A percentile compares a stretch with the other conserved stretches of the same genome.
Evolutionary conservation across 2,329 filamentous ascomycete species (phyloP).

Genomic region (Madurella fahalii): DNA sequence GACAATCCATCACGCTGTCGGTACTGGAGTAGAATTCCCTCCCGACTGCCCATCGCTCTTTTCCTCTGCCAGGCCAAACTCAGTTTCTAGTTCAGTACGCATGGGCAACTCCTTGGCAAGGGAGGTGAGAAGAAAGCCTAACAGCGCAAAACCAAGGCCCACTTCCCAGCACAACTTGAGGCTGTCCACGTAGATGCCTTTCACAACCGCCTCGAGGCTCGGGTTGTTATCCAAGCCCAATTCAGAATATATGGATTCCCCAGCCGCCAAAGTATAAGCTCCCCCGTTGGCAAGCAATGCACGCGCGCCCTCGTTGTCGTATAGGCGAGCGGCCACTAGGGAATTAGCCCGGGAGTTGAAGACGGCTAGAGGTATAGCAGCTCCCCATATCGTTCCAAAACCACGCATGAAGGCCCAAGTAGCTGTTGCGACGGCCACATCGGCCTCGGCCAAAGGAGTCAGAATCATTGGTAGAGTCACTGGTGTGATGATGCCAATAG

Average conservation of each 20-base stretch:
- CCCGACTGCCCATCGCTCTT: too few relatives aligned
- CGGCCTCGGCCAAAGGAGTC: neutral
- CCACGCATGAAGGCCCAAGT: neutral
- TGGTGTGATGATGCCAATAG: constrained; percentile 18
- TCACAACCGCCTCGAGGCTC: neutral
- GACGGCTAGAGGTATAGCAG: neutral
- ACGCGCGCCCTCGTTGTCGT: too few relatives aligned
- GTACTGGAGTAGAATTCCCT: too few relatives aligned
- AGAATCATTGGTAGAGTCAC: constrained; percentile 3
- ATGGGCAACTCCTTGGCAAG: neutral
- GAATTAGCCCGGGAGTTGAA: neutral
- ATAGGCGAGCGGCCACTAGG: neutral
- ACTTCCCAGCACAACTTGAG: neutral
- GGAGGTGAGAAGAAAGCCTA: neutral
- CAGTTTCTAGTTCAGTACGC: neutral
- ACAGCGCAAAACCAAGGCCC: neutral
- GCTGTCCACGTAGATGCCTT: neutral
- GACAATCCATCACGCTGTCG: too few relatives aligned
- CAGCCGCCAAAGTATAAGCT: neutral
- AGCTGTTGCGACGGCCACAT: neutral
- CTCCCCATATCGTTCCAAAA: neutral
- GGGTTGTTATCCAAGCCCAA: neutral
- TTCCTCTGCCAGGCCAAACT: neutral
- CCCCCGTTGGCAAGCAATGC: neutral
- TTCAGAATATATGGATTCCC: too few relatives aligned